Conservation (phyloP, 2,329 filamentous ascomycete species). For the Coniochaeta pulveracea region DNA sequence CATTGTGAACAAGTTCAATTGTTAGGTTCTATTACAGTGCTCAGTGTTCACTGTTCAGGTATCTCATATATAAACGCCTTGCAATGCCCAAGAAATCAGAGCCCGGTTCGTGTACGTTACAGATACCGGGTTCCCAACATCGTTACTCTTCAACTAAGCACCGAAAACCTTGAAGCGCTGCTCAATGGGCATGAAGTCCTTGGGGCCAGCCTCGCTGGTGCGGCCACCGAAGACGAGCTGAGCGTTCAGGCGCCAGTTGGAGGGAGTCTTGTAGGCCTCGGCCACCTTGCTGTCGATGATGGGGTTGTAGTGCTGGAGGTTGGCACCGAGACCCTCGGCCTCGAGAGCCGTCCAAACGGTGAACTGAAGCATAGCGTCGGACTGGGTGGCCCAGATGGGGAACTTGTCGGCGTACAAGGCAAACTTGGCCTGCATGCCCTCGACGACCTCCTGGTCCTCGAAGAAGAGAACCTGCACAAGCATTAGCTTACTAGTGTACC, state of each 20-base stretch:
- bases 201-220: conserved; percentile 44
- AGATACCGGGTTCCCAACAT: too few relatives aligned
- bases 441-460: conserved; percentile 60
- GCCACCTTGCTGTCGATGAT: conserved; percentile 65
- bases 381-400: conserved; percentile 64
- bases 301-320: conserved; percentile 91
- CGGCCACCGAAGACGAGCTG: conserved; percentile 76
- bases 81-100: too few relatives aligned
- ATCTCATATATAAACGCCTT: too few relatives aligned
- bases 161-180: conserved; percentile 57
- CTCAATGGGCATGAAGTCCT: conserved; percentile 53
- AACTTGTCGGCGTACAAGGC: conserved; percentile 70
- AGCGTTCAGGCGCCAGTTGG: conserved; percentile 64
- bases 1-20: too few relatives aligned
- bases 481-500: not conserved
- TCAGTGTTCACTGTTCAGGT: too few relatives aligned
- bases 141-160: conserved; percentile 30
- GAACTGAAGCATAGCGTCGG: conserved; percentile 73
- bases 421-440: conserved; percentile 56
- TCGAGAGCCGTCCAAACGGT: conserved; percentile 73
- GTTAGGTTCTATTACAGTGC: too few relatives aligned
- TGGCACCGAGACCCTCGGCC: conserved; percentile 73
- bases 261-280: conserved; percentile 57
- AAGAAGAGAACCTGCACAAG: conserved; percentile 63
- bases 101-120: too few relatives aligned